phyloP scores from a whole-genome alignment of 2,329 filamentous ascomycete genomes.

The Colletotrichum aenigma region DNA sequence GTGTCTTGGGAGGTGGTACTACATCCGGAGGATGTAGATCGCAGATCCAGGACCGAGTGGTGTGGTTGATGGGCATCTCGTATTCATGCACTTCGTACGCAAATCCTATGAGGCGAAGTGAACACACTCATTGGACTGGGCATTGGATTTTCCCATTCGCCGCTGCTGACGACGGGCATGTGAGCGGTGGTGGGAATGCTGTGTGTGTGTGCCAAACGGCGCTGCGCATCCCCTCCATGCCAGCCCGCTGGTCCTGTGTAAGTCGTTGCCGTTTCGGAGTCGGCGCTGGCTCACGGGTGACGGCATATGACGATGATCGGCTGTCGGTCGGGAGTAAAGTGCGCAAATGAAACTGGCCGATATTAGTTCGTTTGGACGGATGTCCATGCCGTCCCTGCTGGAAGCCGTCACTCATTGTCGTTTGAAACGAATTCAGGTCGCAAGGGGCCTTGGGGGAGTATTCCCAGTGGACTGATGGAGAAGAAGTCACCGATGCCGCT shows the following conservation, averaged over 20 bases:
- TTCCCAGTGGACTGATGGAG: background rate
- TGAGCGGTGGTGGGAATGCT: background rate
- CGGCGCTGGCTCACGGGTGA: background rate
- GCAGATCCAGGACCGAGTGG: background rate
- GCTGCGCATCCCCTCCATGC: background rate
- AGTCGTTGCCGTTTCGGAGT: background rate
- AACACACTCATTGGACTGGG: background rate
- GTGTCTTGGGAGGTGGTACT: slow-evolving; percentile 3
- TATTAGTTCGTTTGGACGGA: background rate
- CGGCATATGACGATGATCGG: background rate
- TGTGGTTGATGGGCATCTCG: slow-evolving; percentile 10
- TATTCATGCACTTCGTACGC: slow-evolving; percentile 18
- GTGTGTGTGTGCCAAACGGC: background rate
- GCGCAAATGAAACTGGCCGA: background rate
- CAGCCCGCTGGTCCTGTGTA: background rate
- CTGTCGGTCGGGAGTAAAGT: background rate
- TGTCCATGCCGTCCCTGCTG: background rate
- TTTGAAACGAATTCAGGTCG: background rate
- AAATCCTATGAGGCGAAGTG: background rate
- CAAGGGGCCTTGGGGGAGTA: background rate
- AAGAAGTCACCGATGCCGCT: background rate
- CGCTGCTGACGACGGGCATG: background rate
- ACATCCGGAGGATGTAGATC: slow-evolving; percentile 3
- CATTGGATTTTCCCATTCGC: background rate
- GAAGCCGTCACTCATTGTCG: background rate